Base-by-base conservation (phyloP, 257 asterid species). In the Scutellaria barbata region DNA sequence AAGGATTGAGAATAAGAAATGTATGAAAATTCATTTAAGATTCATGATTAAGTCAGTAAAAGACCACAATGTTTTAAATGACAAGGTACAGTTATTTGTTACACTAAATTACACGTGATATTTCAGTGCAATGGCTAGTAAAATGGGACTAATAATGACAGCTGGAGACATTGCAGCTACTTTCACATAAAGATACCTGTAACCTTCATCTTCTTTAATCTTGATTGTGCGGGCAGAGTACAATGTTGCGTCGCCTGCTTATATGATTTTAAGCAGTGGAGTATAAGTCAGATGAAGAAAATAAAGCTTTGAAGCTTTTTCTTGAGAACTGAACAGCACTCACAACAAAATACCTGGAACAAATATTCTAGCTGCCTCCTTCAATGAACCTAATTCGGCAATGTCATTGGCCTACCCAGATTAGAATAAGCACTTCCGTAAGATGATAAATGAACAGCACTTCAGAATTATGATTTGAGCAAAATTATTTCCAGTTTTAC, bases 141-240 rank as follows among this genome's bases (percentile, higher is more conserved):
- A 55, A 65, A 30, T 5, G 43, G 25, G 47, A 54, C 8, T 33
- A 51, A 11, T 48, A n/a, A 58, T 17, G 56, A 18, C 20, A 71
- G 57, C 54, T 39, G 41, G 61, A 62, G 30, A n/a, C 2, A 66
- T 11, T 18, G 54, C 46, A 47, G n/a, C 48, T 55, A 59, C 7
- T 11, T 56, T 25, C 17, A 57, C 9, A 65, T 57, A 60, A 25
- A 56, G 56, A 60, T 77, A 89, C 98, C 96, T 90, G 75, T 82
- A 86, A 43, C 97, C 95, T 74, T 89, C 97, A 6, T 89, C 97
- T 77, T 88, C 98, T 84, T 89, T 94, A 53, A 90, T 85, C 79
- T 89, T 94, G 73, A 94, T 81, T 30, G 88, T 74, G 60, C 92
- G 89, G 20, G 92, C 98, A 43, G 96, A 81, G 78, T 82, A 94